These are phyloP conservation scores for Podospora fimiseda DNA, from an alignment of 495 filamentous ascomycete species.

Conservation along the genomic window DNA sequence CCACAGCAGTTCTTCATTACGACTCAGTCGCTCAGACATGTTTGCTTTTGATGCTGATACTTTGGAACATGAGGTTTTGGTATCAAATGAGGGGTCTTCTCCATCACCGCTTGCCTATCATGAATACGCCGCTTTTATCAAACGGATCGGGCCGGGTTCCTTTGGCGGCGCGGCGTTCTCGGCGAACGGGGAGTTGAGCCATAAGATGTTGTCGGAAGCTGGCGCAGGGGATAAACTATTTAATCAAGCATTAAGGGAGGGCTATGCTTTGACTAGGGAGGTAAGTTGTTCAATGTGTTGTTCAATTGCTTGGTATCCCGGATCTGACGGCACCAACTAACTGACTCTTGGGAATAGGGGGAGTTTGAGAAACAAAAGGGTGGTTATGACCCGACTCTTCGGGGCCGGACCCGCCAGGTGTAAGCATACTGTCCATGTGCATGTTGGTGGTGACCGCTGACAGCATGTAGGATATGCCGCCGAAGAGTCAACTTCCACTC, in stretches of 20 bases:
- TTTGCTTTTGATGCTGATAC: constrained; percentile 4
- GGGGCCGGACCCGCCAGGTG: constrained; percentile 27
- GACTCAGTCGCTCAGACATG: neutral
- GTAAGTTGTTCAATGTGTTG: neutral
- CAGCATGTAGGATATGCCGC: constrained; percentile 4
- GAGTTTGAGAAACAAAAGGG: constrained; percentile 19
- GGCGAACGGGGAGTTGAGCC: constrained; percentile 9
- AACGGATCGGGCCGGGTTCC: constrained; percentile 5
- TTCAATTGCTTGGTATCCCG: too few relatives aligned
- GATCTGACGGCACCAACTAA: neutral
- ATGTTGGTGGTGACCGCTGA: neutral
- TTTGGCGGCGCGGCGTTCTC: constrained; percentile 16
- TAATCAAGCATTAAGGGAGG: constrained; percentile 20
- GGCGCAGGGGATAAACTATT: constrained; percentile 22
- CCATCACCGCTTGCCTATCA: constrained; percentile 18
- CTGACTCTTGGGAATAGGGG: constrained; percentile 6
- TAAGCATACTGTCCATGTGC: constrained; percentile 14
- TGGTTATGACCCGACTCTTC: constrained; percentile 18
- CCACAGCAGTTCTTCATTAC: too few relatives aligned
- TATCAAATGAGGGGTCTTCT: neutral
- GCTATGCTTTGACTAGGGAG: constrained; percentile 23
- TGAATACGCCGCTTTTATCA: constrained; percentile 27
- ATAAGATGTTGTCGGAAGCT: constrained; percentile 25
- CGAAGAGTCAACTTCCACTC: neutral
- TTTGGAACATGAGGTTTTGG: constrained; percentile 1